Evolutionary conservation across 208 protist genomes (phyloP).

Genomic region (Leishmania lainsoni): DNA sequence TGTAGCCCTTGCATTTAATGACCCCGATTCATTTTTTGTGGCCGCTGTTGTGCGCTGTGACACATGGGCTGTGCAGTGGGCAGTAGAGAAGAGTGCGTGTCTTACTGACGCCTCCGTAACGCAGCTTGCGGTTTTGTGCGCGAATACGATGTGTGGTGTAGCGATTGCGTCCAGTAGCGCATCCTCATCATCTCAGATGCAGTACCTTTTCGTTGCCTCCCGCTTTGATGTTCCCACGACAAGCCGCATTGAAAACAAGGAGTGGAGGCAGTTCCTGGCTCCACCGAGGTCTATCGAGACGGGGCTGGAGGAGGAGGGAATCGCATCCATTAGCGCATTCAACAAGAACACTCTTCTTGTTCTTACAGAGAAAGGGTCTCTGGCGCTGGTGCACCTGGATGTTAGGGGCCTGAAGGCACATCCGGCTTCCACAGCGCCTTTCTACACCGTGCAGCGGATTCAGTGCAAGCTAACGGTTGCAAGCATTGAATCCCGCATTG

Average conservation of each 20-base stretch:
- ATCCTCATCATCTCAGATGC: background rate
- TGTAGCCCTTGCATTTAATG: constrained; percentile 45
- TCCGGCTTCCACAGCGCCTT: background rate
- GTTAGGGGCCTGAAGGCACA: constrained; percentile 3
- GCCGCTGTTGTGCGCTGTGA: constrained; percentile 73
- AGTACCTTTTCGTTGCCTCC: constrained; percentile 37
- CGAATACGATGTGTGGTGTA: constrained; percentile 36
- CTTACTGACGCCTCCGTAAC: constrained; percentile 24
- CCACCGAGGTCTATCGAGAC: constrained; percentile 16
- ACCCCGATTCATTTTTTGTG: constrained; percentile 42
- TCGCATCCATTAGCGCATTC: constrained; percentile 23
- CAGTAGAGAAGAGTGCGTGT: constrained; percentile 31
- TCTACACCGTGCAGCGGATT: constrained; percentile 14
- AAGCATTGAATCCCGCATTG: constrained; percentile 3
- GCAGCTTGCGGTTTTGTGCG: constrained; percentile 23
- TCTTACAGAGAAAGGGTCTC: constrained; percentile 18
- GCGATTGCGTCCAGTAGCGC: constrained; percentile 1
- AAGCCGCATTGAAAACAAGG: constrained; percentile 29
- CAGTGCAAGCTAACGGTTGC: background rate
- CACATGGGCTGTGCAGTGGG: constrained; percentile 83
- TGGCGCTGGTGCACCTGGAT: constrained; percentile 24
- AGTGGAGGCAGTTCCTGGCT: constrained; percentile 30
- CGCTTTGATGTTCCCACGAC: constrained; percentile 25
- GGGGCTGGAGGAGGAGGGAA: constrained; percentile 23
- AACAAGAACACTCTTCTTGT: constrained; percentile 25